Evolutionary conservation across 2,329 filamentous ascomycete species (phyloP).

Genomic region (Onygenales sp.): DNA sequence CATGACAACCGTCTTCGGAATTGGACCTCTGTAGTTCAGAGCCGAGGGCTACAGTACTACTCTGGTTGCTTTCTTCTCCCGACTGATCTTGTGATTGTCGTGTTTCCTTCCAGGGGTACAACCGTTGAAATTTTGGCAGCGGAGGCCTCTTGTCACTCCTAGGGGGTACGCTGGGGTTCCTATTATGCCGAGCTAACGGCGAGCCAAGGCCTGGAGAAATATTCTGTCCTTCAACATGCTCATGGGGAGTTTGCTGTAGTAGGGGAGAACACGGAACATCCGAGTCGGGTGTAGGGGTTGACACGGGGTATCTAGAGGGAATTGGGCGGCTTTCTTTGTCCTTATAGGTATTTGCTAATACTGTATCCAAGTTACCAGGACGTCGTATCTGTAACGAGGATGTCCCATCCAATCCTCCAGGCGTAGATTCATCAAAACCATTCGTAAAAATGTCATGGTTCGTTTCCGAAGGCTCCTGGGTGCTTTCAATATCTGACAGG

Average conservation of each 20-base stretch:
- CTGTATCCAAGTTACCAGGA: neutral
- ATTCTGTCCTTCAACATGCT: too few relatives aligned
- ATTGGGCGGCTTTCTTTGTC: neutral
- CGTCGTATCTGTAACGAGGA: neutral
- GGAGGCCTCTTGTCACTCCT: too few relatives aligned
- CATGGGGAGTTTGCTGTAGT: too few relatives aligned
- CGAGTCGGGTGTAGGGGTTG: neutral
- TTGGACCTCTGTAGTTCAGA: neutral
- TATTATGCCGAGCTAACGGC: too few relatives aligned
- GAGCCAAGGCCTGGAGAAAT: too few relatives aligned
- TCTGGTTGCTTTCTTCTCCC: neutral
- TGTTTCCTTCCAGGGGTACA: too few relatives aligned
- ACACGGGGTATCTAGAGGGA: neutral
- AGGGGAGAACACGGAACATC: too few relatives aligned
- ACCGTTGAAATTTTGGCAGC: too few relatives aligned
- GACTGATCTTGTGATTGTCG: neutral
- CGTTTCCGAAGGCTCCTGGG: slow-evolving; percentile 5
- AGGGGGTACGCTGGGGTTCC: too few relatives aligned
- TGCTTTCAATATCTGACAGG: slow-evolving; percentile 3
- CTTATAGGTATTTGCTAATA: neutral
- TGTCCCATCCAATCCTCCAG: neutral
- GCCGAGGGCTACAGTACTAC: neutral
- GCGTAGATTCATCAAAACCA: neutral
- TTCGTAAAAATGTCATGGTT: neutral
- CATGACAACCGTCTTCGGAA: neutral